These are phyloP conservation scores for Tardiomyces depauwii DNA, from an alignment of 1,139 yeast species.

Conservation along the genomic window DNA sequence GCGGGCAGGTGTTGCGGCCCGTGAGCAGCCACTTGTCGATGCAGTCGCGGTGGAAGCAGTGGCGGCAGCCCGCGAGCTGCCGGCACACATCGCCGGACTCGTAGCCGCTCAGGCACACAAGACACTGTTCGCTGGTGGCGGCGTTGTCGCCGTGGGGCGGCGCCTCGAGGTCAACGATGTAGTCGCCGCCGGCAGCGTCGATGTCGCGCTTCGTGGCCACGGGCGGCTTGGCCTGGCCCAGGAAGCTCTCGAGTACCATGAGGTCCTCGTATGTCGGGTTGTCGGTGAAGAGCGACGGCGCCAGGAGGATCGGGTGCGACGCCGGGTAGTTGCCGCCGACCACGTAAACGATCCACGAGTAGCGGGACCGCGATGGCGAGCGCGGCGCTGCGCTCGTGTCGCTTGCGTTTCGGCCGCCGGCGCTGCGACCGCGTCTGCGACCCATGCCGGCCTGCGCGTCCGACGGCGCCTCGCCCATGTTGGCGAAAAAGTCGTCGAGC, in stretches of 20 bases:
- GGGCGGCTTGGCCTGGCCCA: slow-evolving; percentile 36
- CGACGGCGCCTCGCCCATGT: neutral
- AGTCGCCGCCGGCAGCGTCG: slow-evolving; percentile 29
- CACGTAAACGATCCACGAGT: slow-evolving; percentile 41
- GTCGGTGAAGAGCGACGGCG: slow-evolving; percentile 37
- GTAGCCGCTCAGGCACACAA: slow-evolving; percentile 40
- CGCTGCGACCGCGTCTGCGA: neutral
- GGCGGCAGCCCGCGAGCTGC: slow-evolving; percentile 33
- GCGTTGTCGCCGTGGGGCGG: slow-evolving; percentile 4
- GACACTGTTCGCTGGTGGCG: slow-evolving; percentile 29
- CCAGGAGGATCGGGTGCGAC: slow-evolving; percentile 36
- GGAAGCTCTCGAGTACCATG: slow-evolving; percentile 31
- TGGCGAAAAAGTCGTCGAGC: neutral
- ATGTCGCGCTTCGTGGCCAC: slow-evolving; percentile 33
- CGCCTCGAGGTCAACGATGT: slow-evolving; percentile 10
- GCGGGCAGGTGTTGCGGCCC: slow-evolving; percentile 47
- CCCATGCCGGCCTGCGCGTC: too few species aligned
- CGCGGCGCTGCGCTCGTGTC: neutral
- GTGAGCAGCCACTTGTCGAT: slow-evolving; percentile 46
- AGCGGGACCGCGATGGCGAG: slow-evolving; percentile 10
- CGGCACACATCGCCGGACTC: slow-evolving; percentile 36
- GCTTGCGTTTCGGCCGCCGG: neutral
- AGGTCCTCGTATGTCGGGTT: slow-evolving; percentile 40
- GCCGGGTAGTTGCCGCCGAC: slow-evolving; percentile 38
- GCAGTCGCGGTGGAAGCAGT: slow-evolving; percentile 40